Evolutionary conservation across 768 basidiomycete genomes (phyloP), one percentile per base, ranked within the genome.

Genomic region (Vararia minispora): DNA sequence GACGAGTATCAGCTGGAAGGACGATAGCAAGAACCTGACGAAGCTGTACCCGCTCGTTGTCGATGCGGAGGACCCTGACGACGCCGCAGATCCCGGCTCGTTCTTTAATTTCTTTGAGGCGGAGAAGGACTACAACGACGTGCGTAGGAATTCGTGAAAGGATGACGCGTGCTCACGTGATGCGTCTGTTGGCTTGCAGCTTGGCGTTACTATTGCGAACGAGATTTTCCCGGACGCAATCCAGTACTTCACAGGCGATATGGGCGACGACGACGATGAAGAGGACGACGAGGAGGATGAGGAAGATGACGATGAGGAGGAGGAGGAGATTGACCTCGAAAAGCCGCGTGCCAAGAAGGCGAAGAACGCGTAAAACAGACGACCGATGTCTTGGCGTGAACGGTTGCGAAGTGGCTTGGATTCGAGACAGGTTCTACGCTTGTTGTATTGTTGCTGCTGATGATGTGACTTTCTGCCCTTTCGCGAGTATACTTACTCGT

Each of bases 21-120:
- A 83, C 45, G 60, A 78, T 22, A 66, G 72, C 21, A 77, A 83
- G 44, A 76, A 76, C n/a, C 53, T 90, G 54, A 85, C 83, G 17
- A 85, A 86, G 55, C 48, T 79, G 38, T 79, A 89, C 56, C 84
- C 86, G 27, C 75, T 78, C 24, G 69, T 74, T 38, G 50, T 55
- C 23, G 76, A 66, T 35, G 76, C 75, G 7, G 72, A 71, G 18
- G 83, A 81, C 13, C 71, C 74, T 18, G 79, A 79, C 23, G 48
- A 69, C 37, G 62, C 69, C 28, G 65, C 71, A 18, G 87, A 90
- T 34, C 60, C 69, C 34, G 87, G 87, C 40, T 85, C 78, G 53
- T 87, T 90, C 66, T 90, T 90, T 71, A 87, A 88, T 63, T 80
- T 82, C 54, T 88, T 90, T 44, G 86, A 83, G 58, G 53, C 68